Conservation (phyloP, 2,329 filamentous ascomycete genomes). For the Calonectria pseudoturangicola region DNA sequence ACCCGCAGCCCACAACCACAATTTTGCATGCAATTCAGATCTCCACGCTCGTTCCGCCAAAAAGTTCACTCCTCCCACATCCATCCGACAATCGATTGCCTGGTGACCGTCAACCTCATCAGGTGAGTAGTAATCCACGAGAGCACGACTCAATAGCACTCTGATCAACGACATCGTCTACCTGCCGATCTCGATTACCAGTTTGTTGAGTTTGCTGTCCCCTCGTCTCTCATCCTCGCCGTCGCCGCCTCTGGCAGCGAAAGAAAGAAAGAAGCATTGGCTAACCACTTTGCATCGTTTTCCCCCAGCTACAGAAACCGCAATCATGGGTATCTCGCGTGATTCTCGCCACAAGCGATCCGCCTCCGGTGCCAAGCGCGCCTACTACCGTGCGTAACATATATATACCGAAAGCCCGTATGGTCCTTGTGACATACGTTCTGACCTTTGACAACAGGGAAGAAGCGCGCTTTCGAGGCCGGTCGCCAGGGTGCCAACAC, state of each 20-base stretch:
- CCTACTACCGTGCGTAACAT: slow-evolving; percentile 86
- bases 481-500: slow-evolving; percentile 99
- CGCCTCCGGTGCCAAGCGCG: slow-evolving; percentile 98
- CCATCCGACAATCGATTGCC: slow-evolving; percentile 67
- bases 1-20: slow-evolving; percentile 63
- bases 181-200: slow-evolving; percentile 48
- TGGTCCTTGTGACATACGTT: slow-evolving; percentile 77
- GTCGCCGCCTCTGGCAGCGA: background rate
- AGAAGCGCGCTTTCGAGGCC: slow-evolving; percentile 99
- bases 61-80: slow-evolving; percentile 63
- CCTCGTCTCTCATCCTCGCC: slow-evolving; percentile 24
- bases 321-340: slow-evolving; percentile 99
- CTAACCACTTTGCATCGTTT: slow-evolving; percentile 50
- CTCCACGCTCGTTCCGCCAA: slow-evolving; percentile 56
- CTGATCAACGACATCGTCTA: slow-evolving; percentile 51
- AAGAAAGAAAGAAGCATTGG: slow-evolving; percentile 23
- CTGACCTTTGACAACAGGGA: slow-evolving; percentile 85
- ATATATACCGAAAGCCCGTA: slow-evolving; percentile 80
- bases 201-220: slow-evolving; percentile 49
- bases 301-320: slow-evolving; percentile 73
- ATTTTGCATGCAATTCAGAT: slow-evolving; percentile 61
- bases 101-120: slow-evolving; percentile 69
- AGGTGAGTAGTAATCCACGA: slow-evolving; percentile 64
- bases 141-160: slow-evolving; percentile 46
- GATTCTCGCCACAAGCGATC: slow-evolving; percentile 99